A percentile compares a stretch with the other conserved stretches of the same genome.
Evolutionary conservation across 2,329 filamentous ascomycete species (phyloP).

Genomic region (Fusarium foetens): DNA sequence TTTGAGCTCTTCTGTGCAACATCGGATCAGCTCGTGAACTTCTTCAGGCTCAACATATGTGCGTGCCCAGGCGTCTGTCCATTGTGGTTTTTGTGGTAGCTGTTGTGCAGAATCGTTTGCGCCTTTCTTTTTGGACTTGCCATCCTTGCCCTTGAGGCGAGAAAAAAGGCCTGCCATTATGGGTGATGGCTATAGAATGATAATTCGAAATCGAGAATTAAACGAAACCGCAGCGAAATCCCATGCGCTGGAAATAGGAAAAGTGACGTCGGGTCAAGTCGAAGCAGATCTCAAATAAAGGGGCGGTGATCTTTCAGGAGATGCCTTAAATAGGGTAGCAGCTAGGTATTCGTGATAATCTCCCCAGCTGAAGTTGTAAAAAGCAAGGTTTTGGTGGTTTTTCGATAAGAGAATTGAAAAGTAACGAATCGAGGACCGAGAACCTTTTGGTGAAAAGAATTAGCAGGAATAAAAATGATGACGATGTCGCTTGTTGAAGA

Average conservation of each 20-base stretch:
- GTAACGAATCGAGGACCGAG: background rate
- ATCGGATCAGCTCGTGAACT: slow-evolving; percentile 84
- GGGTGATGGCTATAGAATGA: slow-evolving; percentile 26
- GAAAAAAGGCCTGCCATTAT: slow-evolving; percentile 70
- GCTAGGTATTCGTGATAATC: slow-evolving; percentile 22
- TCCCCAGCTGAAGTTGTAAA: slow-evolving; percentile 27
- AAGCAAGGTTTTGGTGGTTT: slow-evolving; percentile 23
- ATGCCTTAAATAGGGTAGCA: background rate
- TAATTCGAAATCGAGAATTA: slow-evolving; percentile 14
- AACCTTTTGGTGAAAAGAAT: slow-evolving; percentile 7
- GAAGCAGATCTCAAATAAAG: slow-evolving; percentile 29
- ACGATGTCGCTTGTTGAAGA: slow-evolving; percentile 9
- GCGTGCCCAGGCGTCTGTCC: slow-evolving; percentile 89
- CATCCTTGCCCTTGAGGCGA: slow-evolving; percentile 80
- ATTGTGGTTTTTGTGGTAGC: slow-evolving; percentile 75
- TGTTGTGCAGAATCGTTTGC: slow-evolving; percentile 61
- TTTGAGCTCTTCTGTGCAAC: slow-evolving; percentile 92
- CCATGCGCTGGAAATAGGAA: slow-evolving; percentile 25
- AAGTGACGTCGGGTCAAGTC: slow-evolving; percentile 26
- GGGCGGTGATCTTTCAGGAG: slow-evolving; percentile 26
- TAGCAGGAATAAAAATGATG: slow-evolving; percentile 14
- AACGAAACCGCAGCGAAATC: slow-evolving; percentile 9
- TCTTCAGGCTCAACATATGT: slow-evolving; percentile 87
- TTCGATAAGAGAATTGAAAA: background rate
- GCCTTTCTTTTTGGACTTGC: slow-evolving; percentile 73